phyloP scores from a whole-genome alignment of 306 rosid species.

The Cyamopsis tetragonoloba region DNA sequence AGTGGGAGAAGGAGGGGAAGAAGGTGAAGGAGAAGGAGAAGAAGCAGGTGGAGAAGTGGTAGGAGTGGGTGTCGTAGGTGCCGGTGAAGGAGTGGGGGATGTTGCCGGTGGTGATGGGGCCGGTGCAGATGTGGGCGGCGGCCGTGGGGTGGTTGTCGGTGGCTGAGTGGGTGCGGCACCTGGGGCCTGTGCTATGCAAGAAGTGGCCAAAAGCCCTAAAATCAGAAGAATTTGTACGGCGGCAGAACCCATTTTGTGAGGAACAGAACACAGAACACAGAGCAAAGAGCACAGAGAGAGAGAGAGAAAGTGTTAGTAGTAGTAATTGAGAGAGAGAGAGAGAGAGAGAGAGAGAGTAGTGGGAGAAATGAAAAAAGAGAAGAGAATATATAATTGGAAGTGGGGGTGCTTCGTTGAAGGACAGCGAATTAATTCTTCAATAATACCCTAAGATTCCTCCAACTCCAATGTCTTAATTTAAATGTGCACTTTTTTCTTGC shows the following conservation, averaged over 20 bases:
- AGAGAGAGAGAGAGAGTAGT: neutral
- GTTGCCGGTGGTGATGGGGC: constrained; percentile 18
- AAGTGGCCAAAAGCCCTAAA: constrained; percentile 57
- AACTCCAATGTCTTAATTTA: neutral
- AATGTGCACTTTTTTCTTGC: no score
- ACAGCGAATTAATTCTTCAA: constrained; percentile 38
- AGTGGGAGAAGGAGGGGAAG: neutral
- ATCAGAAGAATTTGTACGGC: constrained; percentile 45
- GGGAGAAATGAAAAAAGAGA: constrained; percentile 8
- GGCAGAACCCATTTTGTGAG: constrained; percentile 41
- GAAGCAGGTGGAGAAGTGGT: constrained; percentile 25
- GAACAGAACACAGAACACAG: no score
- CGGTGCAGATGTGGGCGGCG: constrained; percentile 22
- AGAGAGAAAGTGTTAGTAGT: neutral
- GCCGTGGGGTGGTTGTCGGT: constrained; percentile 34
- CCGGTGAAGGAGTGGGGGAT: constrained; percentile 11
- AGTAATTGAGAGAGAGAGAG: neutral
- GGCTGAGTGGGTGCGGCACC: constrained; percentile 42
- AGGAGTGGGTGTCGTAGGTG: constrained; percentile 32
- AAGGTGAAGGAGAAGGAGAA: neutral
- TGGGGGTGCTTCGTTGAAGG: constrained; percentile 18
- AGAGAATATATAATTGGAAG: constrained; percentile 25
- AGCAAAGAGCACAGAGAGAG: no score
- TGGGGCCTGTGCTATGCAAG: constrained; percentile 79
- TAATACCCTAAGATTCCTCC: constrained; percentile 46